Evolutionary conservation across 805 yeast species (phyloP), one percentile per base, ranked within the genome.

Genomic region (Sugiyamaella qingdaonensis): DNA sequence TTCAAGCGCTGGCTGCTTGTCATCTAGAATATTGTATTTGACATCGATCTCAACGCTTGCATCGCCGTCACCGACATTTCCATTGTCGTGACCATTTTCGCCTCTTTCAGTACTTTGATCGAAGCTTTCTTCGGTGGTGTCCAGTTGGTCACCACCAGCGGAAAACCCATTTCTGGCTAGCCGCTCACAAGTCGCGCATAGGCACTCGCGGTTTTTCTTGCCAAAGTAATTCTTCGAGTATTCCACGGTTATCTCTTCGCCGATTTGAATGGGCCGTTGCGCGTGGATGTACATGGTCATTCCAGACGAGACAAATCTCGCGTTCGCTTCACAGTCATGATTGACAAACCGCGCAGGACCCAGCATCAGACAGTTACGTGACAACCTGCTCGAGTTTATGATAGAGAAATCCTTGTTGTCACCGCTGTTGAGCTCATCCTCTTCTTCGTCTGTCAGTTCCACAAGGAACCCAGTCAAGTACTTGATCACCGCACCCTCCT

Each of bases 331-430:
- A 58, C 80, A 77, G 58, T 76, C 75, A 57, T 77, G 80, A 58
- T 77, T 77, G 8, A 76, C 73, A 57, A 77, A 77, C 36, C 80
- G 63, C 11, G 74, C 69, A 0, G 80, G 80, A 0, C 80, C 80
- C 37, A 77, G 64, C 78, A 77, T 73, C 27, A 76, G 60, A 49
- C 76, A 70, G 18, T 70, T 63, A 2, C 58, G 61, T 10, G 64
- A 64, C 29, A 61, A 57, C 9, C 76, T 60, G 18, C 69, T 62
- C 3, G 76, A 65, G 49, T 72, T 66, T 39, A 76, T 69, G 27
- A 76, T 68, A 46, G 78, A 73, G 56, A 76, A 74, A 57, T 76
- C 80, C 33, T 61, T 58, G 29, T 69, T 70, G n/a, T 65, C 52
- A 10, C 57, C 51, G 10, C 49, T 60, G 32, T 62, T 66, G 13